A percentile compares a stretch with the other conserved stretches of the same genome.
Evolutionary conservation across 352 stramenopile species (phyloP).

Genomic region (Pythium periplocum): DNA sequence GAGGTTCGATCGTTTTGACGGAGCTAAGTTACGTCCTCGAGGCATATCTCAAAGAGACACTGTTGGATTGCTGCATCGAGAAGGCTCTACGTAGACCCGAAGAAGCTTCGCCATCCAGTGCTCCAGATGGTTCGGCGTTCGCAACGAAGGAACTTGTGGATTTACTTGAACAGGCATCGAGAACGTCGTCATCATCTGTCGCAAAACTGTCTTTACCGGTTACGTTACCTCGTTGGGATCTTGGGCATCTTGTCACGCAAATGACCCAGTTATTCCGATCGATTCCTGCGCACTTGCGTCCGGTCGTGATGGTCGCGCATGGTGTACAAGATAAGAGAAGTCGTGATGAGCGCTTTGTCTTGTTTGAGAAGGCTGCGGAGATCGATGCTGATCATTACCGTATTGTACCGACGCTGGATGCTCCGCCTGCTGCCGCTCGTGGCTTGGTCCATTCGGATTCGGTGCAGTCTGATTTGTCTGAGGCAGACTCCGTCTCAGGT

Average conservation of each 20-base stretch:
- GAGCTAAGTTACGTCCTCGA: conserved; percentile 64
- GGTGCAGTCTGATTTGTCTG: conserved; percentile 67
- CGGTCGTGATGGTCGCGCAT: conserved; percentile 10
- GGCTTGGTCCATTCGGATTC: conserved; percentile 44
- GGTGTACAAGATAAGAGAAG: neutral
- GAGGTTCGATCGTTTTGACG: conserved; percentile 47
- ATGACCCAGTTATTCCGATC: conserved; percentile 45
- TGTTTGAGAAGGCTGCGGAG: no score
- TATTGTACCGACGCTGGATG: no score
- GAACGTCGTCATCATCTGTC: conserved; percentile 48
- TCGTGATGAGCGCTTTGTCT: no score
- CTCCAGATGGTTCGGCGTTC: neutral
- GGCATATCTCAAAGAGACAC: conserved; percentile 61
- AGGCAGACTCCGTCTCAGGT: conserved; percentile 49
- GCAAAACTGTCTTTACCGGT: conserved; percentile 35
- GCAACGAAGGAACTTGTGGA: conserved; percentile 12
- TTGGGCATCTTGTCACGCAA: conserved; percentile 48
- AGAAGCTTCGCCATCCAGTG: neutral
- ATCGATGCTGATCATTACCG: no score
- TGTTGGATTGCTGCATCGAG: conserved; percentile 82
- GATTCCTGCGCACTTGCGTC: conserved; percentile 49
- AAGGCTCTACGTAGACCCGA: conserved; percentile 25
- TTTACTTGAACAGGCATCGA: conserved; percentile 44
- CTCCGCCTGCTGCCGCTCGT: neutral
- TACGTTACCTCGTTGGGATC: conserved; percentile 59